Percentiles rank a stretch among this genome's conserved stretches.
Evolutionary conservation across 768 basidiomycete genomes (phyloP).

Genomic region (Hemileccinum impolitum): DNA sequence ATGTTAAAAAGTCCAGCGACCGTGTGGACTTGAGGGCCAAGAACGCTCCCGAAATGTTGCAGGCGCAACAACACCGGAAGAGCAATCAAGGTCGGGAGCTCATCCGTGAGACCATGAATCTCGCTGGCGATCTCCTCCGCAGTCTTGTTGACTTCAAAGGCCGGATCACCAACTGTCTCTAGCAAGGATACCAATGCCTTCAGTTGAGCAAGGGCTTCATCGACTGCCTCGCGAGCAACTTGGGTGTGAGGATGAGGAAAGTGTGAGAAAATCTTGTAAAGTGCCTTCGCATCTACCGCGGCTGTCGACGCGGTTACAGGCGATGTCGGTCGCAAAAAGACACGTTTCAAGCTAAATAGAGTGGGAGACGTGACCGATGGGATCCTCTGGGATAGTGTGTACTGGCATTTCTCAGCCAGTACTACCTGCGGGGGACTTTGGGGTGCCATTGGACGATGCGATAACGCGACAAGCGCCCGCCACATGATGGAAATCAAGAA

Average conservation of each 20-base stretch:
- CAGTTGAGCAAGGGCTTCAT: constrained; percentile 71
- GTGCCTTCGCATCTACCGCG: constrained; percentile 55
- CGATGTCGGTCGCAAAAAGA: constrained; percentile 63
- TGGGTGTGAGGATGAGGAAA: constrained; percentile 63
- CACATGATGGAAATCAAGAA: constrained; percentile 73
- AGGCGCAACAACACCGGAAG: constrained; percentile 63
- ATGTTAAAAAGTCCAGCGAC: constrained; percentile 57
- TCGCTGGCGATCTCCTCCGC: constrained; percentile 34
- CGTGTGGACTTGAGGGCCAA: constrained; percentile 17
- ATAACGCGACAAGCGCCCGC: constrained; percentile 68
- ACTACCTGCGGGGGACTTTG: constrained; percentile 35
- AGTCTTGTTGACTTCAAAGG: constrained; percentile 18
- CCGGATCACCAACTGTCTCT: constrained; percentile 43
- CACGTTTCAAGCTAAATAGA: constrained; percentile 65
- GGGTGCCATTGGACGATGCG: constrained; percentile 52
- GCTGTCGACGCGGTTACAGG: constrained; percentile 44
- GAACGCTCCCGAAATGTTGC: constrained; percentile 23
- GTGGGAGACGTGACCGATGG: constrained; percentile 57
- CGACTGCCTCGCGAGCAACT: constrained; percentile 76
- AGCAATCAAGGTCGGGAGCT: constrained; percentile 71
- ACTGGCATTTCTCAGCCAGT: constrained; percentile 41
- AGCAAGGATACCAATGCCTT: constrained; percentile 54
- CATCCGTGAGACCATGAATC: constrained; percentile 52
- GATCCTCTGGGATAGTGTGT: constrained; percentile 37
- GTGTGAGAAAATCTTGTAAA: constrained; percentile 57